Evolutionary conservation across 441 rosid genomes (phyloP).

Genomic region (Populus hybrid): DNA sequence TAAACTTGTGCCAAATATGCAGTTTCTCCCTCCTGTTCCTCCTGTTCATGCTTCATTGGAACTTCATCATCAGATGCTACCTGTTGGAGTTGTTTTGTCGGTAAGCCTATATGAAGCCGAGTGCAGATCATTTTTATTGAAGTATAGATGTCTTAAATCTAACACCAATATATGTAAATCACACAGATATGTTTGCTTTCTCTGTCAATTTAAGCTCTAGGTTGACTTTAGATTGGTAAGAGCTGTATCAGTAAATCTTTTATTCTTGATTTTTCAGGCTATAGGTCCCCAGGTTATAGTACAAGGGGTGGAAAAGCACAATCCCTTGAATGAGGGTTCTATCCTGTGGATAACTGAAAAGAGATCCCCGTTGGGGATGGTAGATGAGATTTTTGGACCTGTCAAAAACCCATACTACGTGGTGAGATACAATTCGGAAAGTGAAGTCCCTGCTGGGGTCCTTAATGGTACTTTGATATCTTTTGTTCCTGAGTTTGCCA

Average conservation of each 20-base stretch:
- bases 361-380: slow-evolving; percentile 63
- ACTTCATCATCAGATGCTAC: slow-evolving; percentile 61
- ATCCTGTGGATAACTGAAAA: slow-evolving; percentile 78
- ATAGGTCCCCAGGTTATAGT: slow-evolving; percentile 76
- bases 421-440: slow-evolving; percentile 88
- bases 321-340: slow-evolving; percentile 87
- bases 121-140: background rate
- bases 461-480: slow-evolving; percentile 62
- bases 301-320: slow-evolving; percentile 79
- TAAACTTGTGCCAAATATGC: slow-evolving; percentile 16
- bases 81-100: slow-evolving; percentile 82
- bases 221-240: background rate
- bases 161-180: background rate
- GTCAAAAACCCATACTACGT: slow-evolving; percentile 81
- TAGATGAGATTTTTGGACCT: slow-evolving; percentile 97
- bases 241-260: background rate
- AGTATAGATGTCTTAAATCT: background rate
- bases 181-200: background rate
- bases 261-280: slow-evolving; percentile 41
- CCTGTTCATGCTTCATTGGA: slow-evolving; percentile 54
- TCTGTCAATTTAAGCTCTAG: background rate
- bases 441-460: slow-evolving; percentile 67
- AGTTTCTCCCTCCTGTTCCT: slow-evolving; percentile 90
- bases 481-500: slow-evolving; percentile 76
- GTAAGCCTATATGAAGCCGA: slow-evolving; percentile 34